A percentile compares a stretch with the other conserved stretches of the same genome.
Evolutionary conservation across 345 rosid species (phyloP).

Genomic region (Isatis tinctoria): DNA sequence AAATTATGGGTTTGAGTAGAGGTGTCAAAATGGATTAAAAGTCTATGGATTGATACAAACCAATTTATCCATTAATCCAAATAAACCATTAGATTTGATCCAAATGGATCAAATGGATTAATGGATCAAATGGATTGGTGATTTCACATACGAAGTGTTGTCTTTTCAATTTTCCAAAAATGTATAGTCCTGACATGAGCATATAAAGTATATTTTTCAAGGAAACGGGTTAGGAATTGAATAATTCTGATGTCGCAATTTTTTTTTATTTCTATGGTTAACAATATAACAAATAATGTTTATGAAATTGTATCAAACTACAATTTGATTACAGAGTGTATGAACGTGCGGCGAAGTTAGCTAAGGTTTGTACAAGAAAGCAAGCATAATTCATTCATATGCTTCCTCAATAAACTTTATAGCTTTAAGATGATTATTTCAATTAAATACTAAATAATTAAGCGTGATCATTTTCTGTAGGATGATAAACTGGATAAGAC

Average conservation of each 20-base stretch:
- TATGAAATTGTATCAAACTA: neutral
- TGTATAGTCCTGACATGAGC: neutral
- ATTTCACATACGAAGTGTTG: neutral
- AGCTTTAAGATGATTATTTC: neutral
- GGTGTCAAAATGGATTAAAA: no score
- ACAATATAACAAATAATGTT: no score
- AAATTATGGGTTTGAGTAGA: no score
- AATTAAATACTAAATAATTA: neutral
- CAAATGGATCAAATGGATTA: no score
- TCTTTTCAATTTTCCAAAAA: neutral
- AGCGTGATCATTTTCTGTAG: neutral
- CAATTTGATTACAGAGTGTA: conserved; percentile 20
- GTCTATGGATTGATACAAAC: no score
- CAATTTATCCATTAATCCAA: no score
- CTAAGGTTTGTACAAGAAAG: conserved; percentile 5
- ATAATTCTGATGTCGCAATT: no score
- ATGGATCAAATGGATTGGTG: no score
- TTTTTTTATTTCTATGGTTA: no score
- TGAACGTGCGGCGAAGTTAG: conserved; percentile 27
- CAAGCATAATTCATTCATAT: conserved; percentile 25
- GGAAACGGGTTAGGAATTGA: neutral
- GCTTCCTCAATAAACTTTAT: conserved; percentile 5
- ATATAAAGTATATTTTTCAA: neutral
- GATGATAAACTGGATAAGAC: conserved; percentile 9
- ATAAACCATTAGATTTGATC: no score